Conservation (phyloP, 352 stramenopile species). For the Globisporangium splendens region DNA sequence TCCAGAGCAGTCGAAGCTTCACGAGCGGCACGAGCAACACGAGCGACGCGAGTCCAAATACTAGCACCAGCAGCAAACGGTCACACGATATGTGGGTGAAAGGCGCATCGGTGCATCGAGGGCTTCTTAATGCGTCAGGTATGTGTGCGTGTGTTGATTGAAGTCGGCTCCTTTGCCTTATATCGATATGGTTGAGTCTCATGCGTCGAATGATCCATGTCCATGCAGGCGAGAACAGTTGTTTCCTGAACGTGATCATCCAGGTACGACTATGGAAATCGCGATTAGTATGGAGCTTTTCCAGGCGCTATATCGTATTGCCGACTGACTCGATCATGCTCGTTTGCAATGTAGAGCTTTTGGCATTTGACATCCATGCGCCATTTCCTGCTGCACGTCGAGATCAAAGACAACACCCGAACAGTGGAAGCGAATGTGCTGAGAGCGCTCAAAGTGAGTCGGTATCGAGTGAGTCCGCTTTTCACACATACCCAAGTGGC, state of each 20-base stretch:
- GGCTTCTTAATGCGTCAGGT: conserved; percentile 64
- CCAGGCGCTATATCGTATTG: not conserved
- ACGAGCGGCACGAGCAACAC: conserved; percentile 2
- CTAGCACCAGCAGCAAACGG: conserved; percentile 38
- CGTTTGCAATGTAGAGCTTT: conserved; percentile 53
- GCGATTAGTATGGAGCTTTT: not conserved
- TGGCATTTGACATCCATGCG: conserved; percentile 88
- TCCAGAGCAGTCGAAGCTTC: conserved; percentile 14
- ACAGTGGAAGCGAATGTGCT: conserved; percentile 76
- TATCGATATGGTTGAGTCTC: too few species aligned
- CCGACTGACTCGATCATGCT: not conserved
- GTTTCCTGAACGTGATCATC: conserved; percentile 89
- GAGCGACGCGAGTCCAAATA: conserved; percentile 29
- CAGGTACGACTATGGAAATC: conserved; percentile 16
- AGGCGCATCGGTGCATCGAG: conserved; percentile 75
- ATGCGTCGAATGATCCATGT: not conserved
- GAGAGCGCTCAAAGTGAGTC: conserved; percentile 47
- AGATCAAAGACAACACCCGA: conserved; percentile 74
- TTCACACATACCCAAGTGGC: not conserved
- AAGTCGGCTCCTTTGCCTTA: not conserved
- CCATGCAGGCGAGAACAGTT: conserved; percentile 81
- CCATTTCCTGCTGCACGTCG: conserved; percentile 80
- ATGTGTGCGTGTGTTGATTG: conserved; percentile 4
- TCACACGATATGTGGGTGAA: conserved; percentile 73
- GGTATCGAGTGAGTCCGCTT: not conserved